Evolutionary conservation across 352 stramenopile species (phyloP), one percentile per base, ranked within the genome.

Genomic region (Pythium grandisporangium): DNA sequence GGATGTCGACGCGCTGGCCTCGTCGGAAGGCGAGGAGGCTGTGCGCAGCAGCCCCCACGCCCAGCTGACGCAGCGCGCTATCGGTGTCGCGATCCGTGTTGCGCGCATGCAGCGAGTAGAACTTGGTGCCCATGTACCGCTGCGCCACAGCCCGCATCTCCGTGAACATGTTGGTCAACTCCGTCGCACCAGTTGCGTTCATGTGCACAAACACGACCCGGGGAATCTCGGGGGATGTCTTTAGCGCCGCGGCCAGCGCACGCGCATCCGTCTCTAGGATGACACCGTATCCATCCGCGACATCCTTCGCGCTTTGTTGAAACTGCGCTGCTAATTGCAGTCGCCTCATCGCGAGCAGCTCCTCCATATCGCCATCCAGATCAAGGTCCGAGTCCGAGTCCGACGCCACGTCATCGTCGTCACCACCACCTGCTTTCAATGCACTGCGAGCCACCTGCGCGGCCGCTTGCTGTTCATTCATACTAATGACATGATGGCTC

Each of bases 101-200:
- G n/a, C 42, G 30, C 8, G 43, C 22, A n/a, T n/a, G n/a, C 8
- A 62, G 54, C 14, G 66, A 39, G 55, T 69, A 79, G 39, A 86
- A 84, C 54, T 77, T 82, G 39, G 73, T 70, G 22, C 70, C 73
- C 25, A 78, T 14, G 45, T 65, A 81, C 12, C 52, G 54, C 32
- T 60, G 55, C 5, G 70, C 70, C 19, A 76, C 56, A 4, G 42
- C 29, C 11, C 57, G 37, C 59, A 86, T 73, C 40, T 74, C 58
- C 13, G 30, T 38, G 27, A 59, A 46, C 52, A 84, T 69, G 20
- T 47, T 54, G 20, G 35, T 44, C 22, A 62, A 33, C 19, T 51
- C 50, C 3, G 20, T 35, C 19, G 33, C 17, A 1, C 47, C 49
- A 12, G 38, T 20, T 7, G 40, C 12, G 17, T n/a, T 35, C 20